These are phyloP conservation scores for Colletotrichum cuscutae DNA, from an alignment of 2,329 filamentous ascomycete genomes.

Conservation along the genomic window DNA sequence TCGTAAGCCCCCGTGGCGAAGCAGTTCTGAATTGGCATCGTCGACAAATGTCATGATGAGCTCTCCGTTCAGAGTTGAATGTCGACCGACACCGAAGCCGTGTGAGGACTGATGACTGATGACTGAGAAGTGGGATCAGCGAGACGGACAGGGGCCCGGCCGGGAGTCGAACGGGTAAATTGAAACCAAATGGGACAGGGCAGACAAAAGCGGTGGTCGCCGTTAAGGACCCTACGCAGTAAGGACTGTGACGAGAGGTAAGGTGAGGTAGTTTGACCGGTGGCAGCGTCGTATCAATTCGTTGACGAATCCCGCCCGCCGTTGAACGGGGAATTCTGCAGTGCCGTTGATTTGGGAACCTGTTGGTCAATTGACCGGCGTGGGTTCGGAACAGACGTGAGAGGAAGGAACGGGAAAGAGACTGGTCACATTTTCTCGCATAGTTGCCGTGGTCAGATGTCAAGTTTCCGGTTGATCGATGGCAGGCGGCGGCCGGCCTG, in stretches of 20 bases:
- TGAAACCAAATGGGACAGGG: background rate
- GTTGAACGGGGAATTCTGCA: background rate
- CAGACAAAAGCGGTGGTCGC: background rate
- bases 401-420: background rate
- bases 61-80: background rate
- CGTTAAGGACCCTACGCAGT: too few relatives aligned
- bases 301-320: background rate
- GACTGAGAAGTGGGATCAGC: background rate
- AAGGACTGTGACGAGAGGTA: too few relatives aligned
- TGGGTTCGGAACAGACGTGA: background rate
- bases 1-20: background rate
- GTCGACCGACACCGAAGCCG: background rate
- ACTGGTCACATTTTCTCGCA: background rate
- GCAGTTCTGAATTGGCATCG: background rate
- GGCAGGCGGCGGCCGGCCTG: background rate
- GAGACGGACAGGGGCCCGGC: background rate
- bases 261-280: background rate
- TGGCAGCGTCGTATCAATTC: conserved; percentile 1
- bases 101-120: background rate
- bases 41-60: background rate
- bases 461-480: background rate
- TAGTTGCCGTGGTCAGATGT: background rate
- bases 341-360: background rate
- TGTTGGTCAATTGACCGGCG: background rate
- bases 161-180: background rate